A percentile compares a stretch with the other conserved stretches of the same genome.
Evolutionary conservation across 768 basidiomycete species (phyloP).

Genomic region (Agrocybe pediades): DNA sequence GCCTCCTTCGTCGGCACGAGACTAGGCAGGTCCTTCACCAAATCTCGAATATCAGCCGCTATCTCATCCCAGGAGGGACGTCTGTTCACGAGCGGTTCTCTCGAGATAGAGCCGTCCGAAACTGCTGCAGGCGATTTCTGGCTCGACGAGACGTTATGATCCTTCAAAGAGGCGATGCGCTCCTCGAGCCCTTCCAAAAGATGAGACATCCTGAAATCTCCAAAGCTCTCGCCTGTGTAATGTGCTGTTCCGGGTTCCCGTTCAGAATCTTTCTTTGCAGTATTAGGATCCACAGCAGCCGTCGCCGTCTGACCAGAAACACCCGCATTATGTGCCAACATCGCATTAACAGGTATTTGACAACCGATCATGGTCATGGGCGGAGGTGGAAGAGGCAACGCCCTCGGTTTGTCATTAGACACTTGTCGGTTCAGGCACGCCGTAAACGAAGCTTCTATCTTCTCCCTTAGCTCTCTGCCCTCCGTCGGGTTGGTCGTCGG

Average conservation of each 20-base stretch:
- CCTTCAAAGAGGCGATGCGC: conserved; percentile 6
- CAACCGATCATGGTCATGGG: not conserved
- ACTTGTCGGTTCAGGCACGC: conserved; percentile 3
- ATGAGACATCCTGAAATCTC: conserved; percentile 8
- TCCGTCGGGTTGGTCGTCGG: conserved; percentile 22
- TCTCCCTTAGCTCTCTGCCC: conserved; percentile 21
- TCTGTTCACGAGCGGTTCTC: conserved; percentile 28
- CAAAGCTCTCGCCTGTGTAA: not conserved
- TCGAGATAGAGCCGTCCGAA: conserved; percentile 28
- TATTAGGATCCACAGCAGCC: not conserved
- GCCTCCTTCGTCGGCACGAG: conserved; percentile 12
- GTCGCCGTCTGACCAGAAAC: not conserved
- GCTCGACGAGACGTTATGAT: not conserved
- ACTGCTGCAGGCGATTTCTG: not conserved
- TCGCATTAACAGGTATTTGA: not conserved
- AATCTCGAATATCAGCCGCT: conserved; percentile 1
- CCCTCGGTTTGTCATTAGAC: not conserved
- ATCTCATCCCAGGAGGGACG: conserved; percentile 17
- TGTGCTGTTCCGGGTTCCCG: not conserved
- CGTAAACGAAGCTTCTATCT: conserved; percentile 19
- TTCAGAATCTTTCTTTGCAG: not conserved
- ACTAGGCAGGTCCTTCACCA: conserved; percentile 6
- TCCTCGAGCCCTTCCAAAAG: conserved; percentile 15
- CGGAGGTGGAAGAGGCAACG: not conserved
- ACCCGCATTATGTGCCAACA: too few relatives aligned